Evolutionary conservation across 345 rosid species (phyloP).

Genomic region (Gossypium anomalum): DNA sequence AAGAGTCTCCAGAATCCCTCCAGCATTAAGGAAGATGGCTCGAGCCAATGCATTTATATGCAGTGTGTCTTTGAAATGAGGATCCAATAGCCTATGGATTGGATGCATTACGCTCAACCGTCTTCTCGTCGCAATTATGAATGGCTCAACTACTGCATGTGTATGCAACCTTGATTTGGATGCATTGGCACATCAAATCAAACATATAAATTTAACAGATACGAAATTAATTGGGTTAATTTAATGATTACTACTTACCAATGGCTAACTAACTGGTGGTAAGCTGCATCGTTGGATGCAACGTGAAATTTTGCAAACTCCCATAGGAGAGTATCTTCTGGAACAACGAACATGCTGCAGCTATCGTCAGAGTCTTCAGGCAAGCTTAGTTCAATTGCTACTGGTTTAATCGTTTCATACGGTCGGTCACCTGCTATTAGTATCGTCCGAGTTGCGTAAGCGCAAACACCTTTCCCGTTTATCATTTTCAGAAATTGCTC

Average conservation of each 20-base stretch:
- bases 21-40: constrained; percentile 41
- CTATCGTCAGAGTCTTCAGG: too few relatives aligned
- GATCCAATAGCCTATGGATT: constrained; percentile 45
- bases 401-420: too few relatives aligned
- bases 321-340: too few relatives aligned
- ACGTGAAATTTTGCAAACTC: too few relatives aligned
- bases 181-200: too few relatives aligned
- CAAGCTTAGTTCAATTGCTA: too few relatives aligned
- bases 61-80: constrained; percentile 64
- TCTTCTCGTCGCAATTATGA: constrained; percentile 62
- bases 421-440: not conserved
- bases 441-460: constrained; percentile 59
- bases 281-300: too few relatives aligned
- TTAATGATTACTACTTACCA: too few relatives aligned
- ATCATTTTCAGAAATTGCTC: constrained; percentile 42
- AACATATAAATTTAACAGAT: too few relatives aligned
- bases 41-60: constrained; percentile 56
- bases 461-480: constrained; percentile 35
- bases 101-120: constrained; percentile 64
- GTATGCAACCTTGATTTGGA: constrained; percentile 50
- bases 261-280: too few relatives aligned
- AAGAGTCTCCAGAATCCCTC: constrained; percentile 54
- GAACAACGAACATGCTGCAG: too few relatives aligned
- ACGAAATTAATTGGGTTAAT: too few relatives aligned
- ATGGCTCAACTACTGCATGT: constrained; percentile 63